Evolutionary conservation across 2,329 filamentous ascomycete species (phyloP).

Genomic region (Colletotrichum australisinense): DNA sequence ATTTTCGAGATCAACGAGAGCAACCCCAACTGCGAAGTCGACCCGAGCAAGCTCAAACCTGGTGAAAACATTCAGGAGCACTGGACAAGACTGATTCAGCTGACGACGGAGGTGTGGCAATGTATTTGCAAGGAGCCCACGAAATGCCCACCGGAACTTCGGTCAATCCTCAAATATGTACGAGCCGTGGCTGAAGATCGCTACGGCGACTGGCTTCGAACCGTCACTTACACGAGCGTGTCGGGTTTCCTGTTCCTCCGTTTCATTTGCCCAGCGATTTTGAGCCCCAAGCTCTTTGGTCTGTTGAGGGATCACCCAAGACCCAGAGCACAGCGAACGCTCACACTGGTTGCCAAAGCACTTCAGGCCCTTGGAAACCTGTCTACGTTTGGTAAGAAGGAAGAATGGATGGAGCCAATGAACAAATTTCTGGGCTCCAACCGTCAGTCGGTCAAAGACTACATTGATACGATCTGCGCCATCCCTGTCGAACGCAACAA

Average conservation of each 20-base stretch:
- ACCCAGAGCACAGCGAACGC: constrained; percentile 83
- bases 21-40: constrained; percentile 94
- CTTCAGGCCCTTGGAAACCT: constrained; percentile 92
- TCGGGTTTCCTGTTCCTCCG: constrained; percentile 94
- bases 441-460: constrained; percentile 84
- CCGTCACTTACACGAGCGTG: constrained; percentile 92
- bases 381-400: constrained; percentile 91
- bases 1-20: constrained; percentile 89
- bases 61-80: constrained; percentile 82
- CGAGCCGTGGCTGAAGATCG: constrained; percentile 92
- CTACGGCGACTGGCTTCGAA: constrained; percentile 91
- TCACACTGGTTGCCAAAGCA: constrained; percentile 93
- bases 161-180: constrained; percentile 90
- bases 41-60: constrained; percentile 80
- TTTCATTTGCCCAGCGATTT: constrained; percentile 95
- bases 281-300: constrained; percentile 94
- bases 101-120: constrained; percentile 88
- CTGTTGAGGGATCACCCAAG: constrained; percentile 86
- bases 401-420: constrained; percentile 99
- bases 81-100: constrained; percentile 80
- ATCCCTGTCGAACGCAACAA: constrained; percentile 79
- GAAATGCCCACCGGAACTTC: constrained; percentile 82
- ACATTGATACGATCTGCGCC: constrained; percentile 87
- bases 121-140: constrained; percentile 81
- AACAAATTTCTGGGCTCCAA: constrained; percentile 85